Evolutionary conservation across 1,284 basidiomycete species (phyloP).

Genomic region (Cutaneotrichosporon sp.): DNA sequence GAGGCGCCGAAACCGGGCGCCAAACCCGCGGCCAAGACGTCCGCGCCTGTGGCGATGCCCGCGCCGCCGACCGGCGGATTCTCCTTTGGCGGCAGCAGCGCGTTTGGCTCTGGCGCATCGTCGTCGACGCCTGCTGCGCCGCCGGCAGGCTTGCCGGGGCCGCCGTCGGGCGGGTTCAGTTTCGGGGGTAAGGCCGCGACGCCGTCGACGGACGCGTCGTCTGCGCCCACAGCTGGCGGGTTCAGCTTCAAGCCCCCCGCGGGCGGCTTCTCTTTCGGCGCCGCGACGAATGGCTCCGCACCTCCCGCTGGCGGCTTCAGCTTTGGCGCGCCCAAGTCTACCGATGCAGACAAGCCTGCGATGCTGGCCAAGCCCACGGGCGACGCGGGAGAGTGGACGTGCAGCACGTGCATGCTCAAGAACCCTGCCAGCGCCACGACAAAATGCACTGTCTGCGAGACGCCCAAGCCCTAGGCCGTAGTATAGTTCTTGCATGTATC

Average conservation of each 20-base stretch:
- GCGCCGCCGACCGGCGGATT: neutral
- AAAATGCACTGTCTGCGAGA: slow-evolving; percentile 51
- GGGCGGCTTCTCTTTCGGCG: slow-evolving; percentile 13
- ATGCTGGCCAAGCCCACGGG: slow-evolving; percentile 7
- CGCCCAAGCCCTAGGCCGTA: slow-evolving; percentile 25
- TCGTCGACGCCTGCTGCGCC: neutral
- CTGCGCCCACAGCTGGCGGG: slow-evolving; percentile 5
- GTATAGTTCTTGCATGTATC: neutral
- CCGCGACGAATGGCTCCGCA: slow-evolving; percentile 4
- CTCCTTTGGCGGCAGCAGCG: neutral
- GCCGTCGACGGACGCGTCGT: neutral
- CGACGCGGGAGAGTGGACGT: slow-evolving; percentile 24
- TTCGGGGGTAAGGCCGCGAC: slow-evolving; percentile 12
- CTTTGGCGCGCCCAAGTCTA: slow-evolving; percentile 3
- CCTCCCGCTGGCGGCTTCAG: slow-evolving; percentile 4
- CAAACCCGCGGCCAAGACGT: slow-evolving; percentile 3
- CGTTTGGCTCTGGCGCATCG: neutral
- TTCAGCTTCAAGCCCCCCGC: slow-evolving; percentile 6
- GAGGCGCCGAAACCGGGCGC: slow-evolving; percentile 47
- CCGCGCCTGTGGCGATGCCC: neutral
- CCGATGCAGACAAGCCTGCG: neutral
- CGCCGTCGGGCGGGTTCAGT: slow-evolving; percentile 6
- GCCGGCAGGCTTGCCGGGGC: neutral
- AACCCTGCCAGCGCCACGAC: neutral
- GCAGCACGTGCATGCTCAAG: neutral